Evolutionary conservation across 2,329 filamentous ascomycete genomes (phyloP).

Genomic region (Alternaria burnsii): DNA sequence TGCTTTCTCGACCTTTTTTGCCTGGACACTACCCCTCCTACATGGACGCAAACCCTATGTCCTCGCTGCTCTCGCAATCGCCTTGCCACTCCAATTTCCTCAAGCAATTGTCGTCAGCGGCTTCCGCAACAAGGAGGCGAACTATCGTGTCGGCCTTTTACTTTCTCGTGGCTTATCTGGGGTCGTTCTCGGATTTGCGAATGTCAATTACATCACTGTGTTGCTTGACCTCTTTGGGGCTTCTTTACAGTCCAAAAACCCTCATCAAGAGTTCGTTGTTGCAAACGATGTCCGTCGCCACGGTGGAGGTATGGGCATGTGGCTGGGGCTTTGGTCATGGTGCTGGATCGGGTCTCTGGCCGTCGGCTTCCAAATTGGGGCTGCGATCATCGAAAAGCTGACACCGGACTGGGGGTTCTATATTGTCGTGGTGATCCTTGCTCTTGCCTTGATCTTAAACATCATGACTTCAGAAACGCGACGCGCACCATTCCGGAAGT

Average conservation of each 20-base stretch:
- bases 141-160: conserved; percentile 69
- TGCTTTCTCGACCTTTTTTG: conserved; percentile 72
- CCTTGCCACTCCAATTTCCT: conserved; percentile 77
- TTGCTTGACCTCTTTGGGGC: conserved; percentile 79
- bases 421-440: conserved; percentile 72
- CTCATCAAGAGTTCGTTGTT: conserved; percentile 76
- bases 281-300: conserved; percentile 74
- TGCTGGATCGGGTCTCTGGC: conserved; percentile 77
- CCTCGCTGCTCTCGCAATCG: conserved; percentile 71
- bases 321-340: conserved; percentile 72
- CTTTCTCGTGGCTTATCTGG: conserved; percentile 72
- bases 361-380: conserved; percentile 76
- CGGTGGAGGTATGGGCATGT: conserved; percentile 80
- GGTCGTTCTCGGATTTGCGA: conserved; percentile 74
- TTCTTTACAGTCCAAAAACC: conserved; percentile 74
- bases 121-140: conserved; percentile 58
- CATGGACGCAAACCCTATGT: conserved; percentile 82
- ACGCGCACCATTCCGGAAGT: conserved; percentile 72
- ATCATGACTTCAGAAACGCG: conserved; percentile 76
- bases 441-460: conserved; percentile 72
- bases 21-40: conserved; percentile 77
- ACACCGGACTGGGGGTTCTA: conserved; percentile 80
- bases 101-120: conserved; percentile 72
- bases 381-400: conserved; percentile 69
- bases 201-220: conserved; percentile 77